A percentile compares a stretch with the other conserved stretches of the same genome.
phyloP scores from a whole-genome alignment of 805 yeast species.

The Metschnikowia drakensbergensis region DNA sequence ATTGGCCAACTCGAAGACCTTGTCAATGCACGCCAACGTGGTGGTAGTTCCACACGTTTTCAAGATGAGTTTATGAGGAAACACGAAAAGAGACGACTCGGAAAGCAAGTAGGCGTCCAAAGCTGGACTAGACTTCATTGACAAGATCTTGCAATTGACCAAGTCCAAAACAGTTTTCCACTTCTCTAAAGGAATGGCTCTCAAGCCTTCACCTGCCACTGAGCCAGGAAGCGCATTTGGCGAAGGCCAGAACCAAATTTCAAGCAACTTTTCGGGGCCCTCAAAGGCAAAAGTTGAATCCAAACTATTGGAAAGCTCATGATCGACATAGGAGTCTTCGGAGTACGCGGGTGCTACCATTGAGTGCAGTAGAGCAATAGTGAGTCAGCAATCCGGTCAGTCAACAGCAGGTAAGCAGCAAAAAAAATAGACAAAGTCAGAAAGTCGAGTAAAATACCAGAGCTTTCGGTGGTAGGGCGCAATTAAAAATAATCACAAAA shows the following conservation, averaged over 20 bases:
- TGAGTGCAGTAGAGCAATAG: not conserved
- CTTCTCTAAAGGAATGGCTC: conserved; percentile 58
- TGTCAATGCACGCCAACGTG: conserved; percentile 70
- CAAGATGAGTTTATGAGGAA: conserved; percentile 75
- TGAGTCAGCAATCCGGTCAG: not conserved
- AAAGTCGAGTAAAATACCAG: not conserved
- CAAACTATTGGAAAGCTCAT: conserved; percentile 68
- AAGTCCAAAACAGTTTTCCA: conserved; percentile 75
- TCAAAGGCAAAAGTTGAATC: conserved; percentile 93
- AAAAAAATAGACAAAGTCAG: not conserved
- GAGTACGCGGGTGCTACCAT: conserved; percentile 44
- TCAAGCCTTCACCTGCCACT: conserved; percentile 44
- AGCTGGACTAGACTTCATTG: conserved; percentile 61
- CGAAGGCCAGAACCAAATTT: conserved; percentile 76
- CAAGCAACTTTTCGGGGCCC: conserved; percentile 93
- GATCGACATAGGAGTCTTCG: conserved; percentile 61
- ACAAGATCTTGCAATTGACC: conserved; percentile 85
- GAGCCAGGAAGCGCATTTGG: conserved; percentile 36
- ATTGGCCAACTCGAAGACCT: conserved; percentile 47
- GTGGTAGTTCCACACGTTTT: conserved; percentile 98
- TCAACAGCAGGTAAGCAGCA: not conserved
- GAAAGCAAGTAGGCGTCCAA: conserved; percentile 83
- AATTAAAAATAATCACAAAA: not conserved
- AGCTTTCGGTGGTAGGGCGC: not conserved
- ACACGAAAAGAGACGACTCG: conserved; percentile 88